Conservation (phyloP, 345 rosid genomes). For the Durio zibethinus region DNA sequence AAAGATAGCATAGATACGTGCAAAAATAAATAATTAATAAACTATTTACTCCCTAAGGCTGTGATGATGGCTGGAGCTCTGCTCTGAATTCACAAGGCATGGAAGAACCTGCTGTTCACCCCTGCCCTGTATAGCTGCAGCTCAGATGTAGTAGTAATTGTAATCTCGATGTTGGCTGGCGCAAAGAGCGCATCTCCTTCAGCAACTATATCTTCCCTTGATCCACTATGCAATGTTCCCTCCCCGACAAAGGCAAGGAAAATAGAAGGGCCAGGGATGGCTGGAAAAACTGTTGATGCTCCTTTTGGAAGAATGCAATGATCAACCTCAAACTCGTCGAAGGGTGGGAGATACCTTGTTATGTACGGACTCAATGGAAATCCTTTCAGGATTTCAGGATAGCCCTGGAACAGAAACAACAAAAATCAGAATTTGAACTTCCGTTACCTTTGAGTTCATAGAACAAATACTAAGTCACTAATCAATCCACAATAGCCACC, state of each 20-base stretch:
- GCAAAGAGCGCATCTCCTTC: conserved; percentile 85
- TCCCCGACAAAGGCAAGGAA: conserved; percentile 57
- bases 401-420: conserved; percentile 58
- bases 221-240: conserved; percentile 49
- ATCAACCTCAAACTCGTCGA: conserved; percentile 91
- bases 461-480: not conserved
- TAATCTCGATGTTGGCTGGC: conserved; percentile 60
- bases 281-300: conserved; percentile 60
- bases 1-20: not conserved
- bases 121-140: conserved; percentile 83
- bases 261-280: conserved; percentile 79
- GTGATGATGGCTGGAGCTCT: not conserved
- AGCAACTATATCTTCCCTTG: conserved; percentile 31
- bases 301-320: conserved; percentile 64
- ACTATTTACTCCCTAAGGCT: not conserved
- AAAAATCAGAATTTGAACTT: not conserved
- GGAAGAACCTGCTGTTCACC: conserved; percentile 42
- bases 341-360: conserved; percentile 87
- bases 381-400: conserved; percentile 82
- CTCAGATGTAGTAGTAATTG: conserved; percentile 44
- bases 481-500: not conserved
- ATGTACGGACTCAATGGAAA: conserved; percentile 54
- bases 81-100: conserved; percentile 9
- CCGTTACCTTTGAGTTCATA: not conserved
- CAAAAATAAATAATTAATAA: not conserved